A percentile compares a stretch with the other conserved stretches of the same genome.
These are phyloP conservation scores for Darksidea phi DNA, from an alignment of 495 filamentous ascomycete species.

Conservation along the genomic window DNA sequence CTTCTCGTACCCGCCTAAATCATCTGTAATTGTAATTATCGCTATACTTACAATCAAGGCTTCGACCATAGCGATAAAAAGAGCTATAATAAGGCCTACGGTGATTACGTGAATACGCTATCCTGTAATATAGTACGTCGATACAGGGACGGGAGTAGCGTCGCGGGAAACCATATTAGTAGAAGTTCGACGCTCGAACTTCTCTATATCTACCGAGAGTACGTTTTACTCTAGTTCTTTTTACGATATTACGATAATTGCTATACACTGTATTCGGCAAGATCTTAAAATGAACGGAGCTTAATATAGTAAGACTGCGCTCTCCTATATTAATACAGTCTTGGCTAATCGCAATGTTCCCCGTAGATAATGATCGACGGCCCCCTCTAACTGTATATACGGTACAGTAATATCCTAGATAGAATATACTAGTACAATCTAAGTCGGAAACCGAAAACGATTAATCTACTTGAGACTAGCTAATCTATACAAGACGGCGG, in stretches of 20 bases:
- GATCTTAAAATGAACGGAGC: neutral
- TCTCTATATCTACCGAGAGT: neutral
- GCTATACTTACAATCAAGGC: slow-evolving; percentile 60
- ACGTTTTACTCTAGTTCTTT: neutral
- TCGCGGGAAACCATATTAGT: neutral
- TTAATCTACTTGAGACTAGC: neutral
- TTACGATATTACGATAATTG: neutral
- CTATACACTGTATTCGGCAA: neutral
- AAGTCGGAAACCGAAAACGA: neutral
- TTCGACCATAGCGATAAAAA: slow-evolving; percentile 53
- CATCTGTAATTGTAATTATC: slow-evolving; percentile 43
- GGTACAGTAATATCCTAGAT: neutral
- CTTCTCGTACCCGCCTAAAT: slow-evolving; percentile 9
- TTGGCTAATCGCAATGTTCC: neutral
- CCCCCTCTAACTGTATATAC: neutral
- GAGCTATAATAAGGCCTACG: slow-evolving; percentile 50
- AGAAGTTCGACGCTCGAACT: neutral
- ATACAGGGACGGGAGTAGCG: neutral
- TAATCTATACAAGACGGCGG: neutral
- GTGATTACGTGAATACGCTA: slow-evolving; percentile 6
- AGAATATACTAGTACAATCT: neutral
- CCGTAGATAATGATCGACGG: neutral
- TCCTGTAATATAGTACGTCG: slow-evolving; percentile 5
- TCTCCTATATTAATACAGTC: neutral
- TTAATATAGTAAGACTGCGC: neutral